Percentiles rank a stretch among this genome's conserved stretches.
Conservation (phyloP, 176 grass and related monocot genomes). For the Aegilops longissima region DNA sequence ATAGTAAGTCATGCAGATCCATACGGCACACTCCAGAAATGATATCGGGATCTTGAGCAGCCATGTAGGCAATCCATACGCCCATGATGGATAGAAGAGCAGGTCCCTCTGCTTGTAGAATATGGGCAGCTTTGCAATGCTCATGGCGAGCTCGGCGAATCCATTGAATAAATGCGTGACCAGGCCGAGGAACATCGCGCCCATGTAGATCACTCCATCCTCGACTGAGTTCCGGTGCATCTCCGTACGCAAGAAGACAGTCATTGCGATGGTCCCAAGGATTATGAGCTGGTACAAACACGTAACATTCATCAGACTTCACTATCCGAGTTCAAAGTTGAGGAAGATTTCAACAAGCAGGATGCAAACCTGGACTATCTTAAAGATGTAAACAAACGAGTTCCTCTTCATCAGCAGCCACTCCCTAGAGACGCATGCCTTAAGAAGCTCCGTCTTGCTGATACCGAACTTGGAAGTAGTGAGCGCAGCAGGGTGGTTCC, state of each 20-base stretch:
- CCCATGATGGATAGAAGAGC: slow-evolving; percentile 91
- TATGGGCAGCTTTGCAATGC: slow-evolving; percentile 77
- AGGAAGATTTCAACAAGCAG: neutral
- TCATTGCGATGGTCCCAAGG: slow-evolving; percentile 88
- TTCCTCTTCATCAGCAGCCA: slow-evolving; percentile 98
- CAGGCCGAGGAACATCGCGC: slow-evolving; percentile 91
- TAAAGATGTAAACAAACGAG: slow-evolving; percentile 97
- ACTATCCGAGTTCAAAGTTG: neutral
- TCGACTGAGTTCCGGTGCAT: slow-evolving; percentile 56
- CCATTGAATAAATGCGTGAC: slow-evolving; percentile 96
- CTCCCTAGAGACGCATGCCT: slow-evolving; percentile 77
- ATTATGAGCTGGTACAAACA: slow-evolving; percentile 74
- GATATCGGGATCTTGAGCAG: slow-evolving; percentile 91
- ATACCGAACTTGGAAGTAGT: slow-evolving; percentile 80
- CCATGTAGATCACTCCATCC: slow-evolving; percentile 80
- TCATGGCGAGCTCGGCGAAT: slow-evolving; percentile 91
- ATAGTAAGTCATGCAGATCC: slow-evolving; percentile 89
- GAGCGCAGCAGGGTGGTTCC: slow-evolving; percentile 87
- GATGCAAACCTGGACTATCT: slow-evolving; percentile 70
- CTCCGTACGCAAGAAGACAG: slow-evolving; percentile 77
- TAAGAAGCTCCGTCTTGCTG: slow-evolving; percentile 70
- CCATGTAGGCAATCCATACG: slow-evolving; percentile 88
- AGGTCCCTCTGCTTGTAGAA: slow-evolving; percentile 98
- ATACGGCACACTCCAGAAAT: slow-evolving; percentile 87
- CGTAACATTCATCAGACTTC: neutral